phyloP scores from a whole-genome alignment of 1,284 basidiomycete species.

The Trichosporon faecale region DNA sequence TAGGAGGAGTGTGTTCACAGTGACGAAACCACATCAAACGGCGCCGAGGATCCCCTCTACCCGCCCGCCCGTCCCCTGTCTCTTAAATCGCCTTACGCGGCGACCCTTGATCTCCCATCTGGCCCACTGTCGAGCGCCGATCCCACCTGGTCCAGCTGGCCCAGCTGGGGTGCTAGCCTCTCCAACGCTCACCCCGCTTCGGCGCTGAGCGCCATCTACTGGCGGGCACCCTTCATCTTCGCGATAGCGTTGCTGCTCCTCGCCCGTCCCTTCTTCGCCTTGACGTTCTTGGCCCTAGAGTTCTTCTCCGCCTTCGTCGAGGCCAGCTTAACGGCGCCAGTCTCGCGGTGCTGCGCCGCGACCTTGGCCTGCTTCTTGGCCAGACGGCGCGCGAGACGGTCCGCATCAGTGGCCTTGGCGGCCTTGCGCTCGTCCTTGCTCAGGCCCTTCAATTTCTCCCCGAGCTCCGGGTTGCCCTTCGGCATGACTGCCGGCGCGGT shows the following conservation, averaged over 20 bases:
- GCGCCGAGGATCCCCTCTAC: no score
- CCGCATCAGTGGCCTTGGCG: conserved; percentile 70
- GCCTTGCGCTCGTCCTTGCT: conserved; percentile 82
- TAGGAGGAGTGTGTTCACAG: no score
- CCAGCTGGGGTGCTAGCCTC: neutral
- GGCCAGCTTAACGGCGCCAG: conserved; percentile 59
- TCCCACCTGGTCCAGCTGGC: neutral
- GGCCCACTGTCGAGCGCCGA: neutral
- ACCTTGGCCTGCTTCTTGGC: conserved; percentile 74
- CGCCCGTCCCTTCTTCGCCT: conserved; percentile 48
- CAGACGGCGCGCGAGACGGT: conserved; percentile 72
- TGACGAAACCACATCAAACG: no score
- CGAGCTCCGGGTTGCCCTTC: conserved; percentile 75
- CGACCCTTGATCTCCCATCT: neutral
- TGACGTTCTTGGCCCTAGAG: conserved; percentile 34
- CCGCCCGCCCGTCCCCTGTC: neutral
- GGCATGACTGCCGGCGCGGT: conserved; percentile 50
- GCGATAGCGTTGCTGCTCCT: conserved; percentile 46
- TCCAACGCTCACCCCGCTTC: no score
- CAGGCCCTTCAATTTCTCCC: conserved; percentile 68
- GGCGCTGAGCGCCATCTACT: neutral
- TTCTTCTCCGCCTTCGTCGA: conserved; percentile 35
- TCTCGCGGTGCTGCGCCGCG: conserved; percentile 46
- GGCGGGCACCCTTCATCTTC: conserved; percentile 49
- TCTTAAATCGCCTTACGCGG: no score